Evolutionary conservation across 2,329 filamentous ascomycete species (phyloP).

Genomic region (Pseudonectria foliicola): DNA sequence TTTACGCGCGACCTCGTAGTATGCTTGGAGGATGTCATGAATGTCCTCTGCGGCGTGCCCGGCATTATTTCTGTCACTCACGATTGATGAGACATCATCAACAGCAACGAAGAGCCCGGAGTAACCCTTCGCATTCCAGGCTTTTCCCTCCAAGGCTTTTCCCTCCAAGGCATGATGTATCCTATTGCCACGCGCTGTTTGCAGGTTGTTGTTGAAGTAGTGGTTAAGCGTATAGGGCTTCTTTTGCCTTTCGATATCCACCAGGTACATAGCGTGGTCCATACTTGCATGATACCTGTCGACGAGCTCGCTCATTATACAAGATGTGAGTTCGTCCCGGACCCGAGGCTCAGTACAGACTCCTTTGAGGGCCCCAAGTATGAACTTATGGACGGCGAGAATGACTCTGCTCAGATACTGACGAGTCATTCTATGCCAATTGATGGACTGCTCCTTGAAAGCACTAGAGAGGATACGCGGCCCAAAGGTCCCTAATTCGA

Average conservation of each 20-base stretch:
- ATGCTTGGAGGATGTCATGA: conserved; percentile 25
- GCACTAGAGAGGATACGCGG: conserved; percentile 12
- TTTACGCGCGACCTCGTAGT: conserved; percentile 26
- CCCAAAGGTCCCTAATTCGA: conserved; percentile 18
- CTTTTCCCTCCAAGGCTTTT: too few relatives aligned
- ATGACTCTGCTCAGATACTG: conserved; percentile 22
- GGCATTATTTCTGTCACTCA: conserved; percentile 9
- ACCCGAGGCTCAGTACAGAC: conserved; percentile 15
- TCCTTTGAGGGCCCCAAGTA: conserved; percentile 1
- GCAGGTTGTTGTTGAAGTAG: conserved; percentile 14
- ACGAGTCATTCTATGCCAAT: conserved; percentile 22
- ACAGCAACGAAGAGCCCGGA: conserved; percentile 6
- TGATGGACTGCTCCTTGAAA: conserved; percentile 23
- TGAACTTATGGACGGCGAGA: conserved; percentile 23
- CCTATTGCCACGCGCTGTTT: conserved; percentile 8
- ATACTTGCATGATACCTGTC: conserved; percentile 18
- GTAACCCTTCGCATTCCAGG: conserved; percentile 1
- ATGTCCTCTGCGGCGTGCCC: conserved; percentile 20
- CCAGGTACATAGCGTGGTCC: conserved; percentile 16
- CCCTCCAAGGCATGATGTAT: conserved; percentile 6
- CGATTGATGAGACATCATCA: conserved; percentile 8
- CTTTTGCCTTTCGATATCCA: conserved; percentile 19
- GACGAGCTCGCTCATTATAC: conserved; percentile 14
- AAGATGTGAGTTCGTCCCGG: conserved; percentile 13
- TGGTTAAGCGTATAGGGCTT: conserved; percentile 25